Evolutionary conservation across 1,284 basidiomycete genomes (phyloP).

Genomic region (Apiotrichum siamense): DNA sequence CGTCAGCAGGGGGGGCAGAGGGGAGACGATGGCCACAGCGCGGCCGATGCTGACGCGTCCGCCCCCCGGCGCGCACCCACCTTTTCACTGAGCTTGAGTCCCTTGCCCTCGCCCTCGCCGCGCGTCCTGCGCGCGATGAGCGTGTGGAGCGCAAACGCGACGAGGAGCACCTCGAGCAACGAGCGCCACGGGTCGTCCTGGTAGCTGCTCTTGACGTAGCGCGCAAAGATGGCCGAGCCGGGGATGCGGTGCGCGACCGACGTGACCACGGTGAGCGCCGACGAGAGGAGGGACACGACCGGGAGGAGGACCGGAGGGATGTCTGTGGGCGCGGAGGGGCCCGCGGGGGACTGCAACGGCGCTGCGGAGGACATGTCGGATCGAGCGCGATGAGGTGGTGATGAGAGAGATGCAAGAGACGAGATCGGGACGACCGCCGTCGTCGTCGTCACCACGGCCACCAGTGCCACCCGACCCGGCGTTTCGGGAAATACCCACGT

Average conservation of each 20-base stretch:
- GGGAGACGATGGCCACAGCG: neutral
- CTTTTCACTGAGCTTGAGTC: slow-evolving; percentile 79
- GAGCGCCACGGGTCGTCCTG: slow-evolving; percentile 89
- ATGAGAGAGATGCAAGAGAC: no score
- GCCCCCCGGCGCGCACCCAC: slow-evolving; percentile 49
- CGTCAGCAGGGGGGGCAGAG: neutral
- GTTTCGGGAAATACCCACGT: no score
- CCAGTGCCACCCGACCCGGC: no score
- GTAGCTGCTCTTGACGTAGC: slow-evolving; percentile 76
- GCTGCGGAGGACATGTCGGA: slow-evolving; percentile 3
- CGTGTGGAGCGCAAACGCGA: slow-evolving; percentile 84
- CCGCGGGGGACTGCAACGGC: no score
- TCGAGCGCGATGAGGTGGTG: neutral
- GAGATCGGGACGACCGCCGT: no score
- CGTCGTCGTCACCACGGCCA: no score
- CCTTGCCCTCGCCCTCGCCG: slow-evolving; percentile 64
- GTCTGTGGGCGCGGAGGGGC: slow-evolving; percentile 19
- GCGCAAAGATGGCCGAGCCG: slow-evolving; percentile 79
- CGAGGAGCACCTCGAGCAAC: slow-evolving; percentile 79
- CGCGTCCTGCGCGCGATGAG: slow-evolving; percentile 82
- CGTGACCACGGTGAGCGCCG: slow-evolving; percentile 23
- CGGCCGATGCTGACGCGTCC: neutral
- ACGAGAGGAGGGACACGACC: slow-evolving; percentile 31
- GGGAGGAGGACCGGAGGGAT: slow-evolving; percentile 40
- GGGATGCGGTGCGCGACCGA: slow-evolving; percentile 55